These are phyloP conservation scores for Tillandsia fasciculata DNA, from an alignment of 176 grass and related monocot genomes.

Conservation along the genomic window DNA sequence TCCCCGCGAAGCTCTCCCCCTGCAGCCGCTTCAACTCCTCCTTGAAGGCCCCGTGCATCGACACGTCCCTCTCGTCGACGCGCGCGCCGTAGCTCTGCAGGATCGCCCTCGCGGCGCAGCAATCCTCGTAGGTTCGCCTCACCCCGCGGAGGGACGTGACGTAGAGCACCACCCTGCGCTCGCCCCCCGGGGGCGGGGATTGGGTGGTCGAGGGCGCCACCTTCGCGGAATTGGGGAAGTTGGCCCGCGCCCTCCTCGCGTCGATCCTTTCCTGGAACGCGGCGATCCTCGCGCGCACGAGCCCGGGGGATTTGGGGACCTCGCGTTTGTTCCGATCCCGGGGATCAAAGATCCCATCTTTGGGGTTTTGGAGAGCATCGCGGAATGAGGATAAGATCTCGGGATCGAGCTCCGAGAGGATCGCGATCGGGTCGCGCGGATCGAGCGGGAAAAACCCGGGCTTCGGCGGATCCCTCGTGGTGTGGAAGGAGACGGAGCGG, in stretches of 20 bases:
- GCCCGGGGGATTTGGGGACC: slow-evolving; percentile 42
- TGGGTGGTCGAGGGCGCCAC: background rate
- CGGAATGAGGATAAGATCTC: slow-evolving; percentile 45
- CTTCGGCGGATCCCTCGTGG: background rate
- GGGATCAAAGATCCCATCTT: background rate
- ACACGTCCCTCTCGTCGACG: slow-evolving; percentile 86
- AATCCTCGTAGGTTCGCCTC: slow-evolving; percentile 85
- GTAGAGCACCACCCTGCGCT: slow-evolving; percentile 59
- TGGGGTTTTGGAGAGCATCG: background rate
- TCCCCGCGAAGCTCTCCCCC: slow-evolving; percentile 15
- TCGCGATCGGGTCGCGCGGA: background rate
- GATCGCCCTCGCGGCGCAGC: slow-evolving; percentile 49
- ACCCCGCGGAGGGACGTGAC: slow-evolving; percentile 80
- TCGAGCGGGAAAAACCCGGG: background rate
- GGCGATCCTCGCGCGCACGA: slow-evolving; percentile 58
- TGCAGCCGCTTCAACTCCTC: slow-evolving; percentile 57
- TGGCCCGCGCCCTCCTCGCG: slow-evolving; percentile 27
- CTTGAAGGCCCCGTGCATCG: slow-evolving; percentile 78
- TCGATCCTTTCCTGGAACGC: slow-evolving; percentile 77
- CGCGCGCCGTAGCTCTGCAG: slow-evolving; percentile 58
- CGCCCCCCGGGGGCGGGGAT: slow-evolving; percentile 23
- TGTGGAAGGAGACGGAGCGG: slow-evolving; percentile 27
- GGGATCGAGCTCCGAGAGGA: slow-evolving; percentile 45
- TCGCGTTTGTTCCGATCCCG: background rate
- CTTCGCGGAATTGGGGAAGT: slow-evolving; percentile 1